These are phyloP conservation scores for Chamaenerion angustifolium DNA, from an alignment of 345 rosid genomes.

Conservation along the genomic window DNA sequence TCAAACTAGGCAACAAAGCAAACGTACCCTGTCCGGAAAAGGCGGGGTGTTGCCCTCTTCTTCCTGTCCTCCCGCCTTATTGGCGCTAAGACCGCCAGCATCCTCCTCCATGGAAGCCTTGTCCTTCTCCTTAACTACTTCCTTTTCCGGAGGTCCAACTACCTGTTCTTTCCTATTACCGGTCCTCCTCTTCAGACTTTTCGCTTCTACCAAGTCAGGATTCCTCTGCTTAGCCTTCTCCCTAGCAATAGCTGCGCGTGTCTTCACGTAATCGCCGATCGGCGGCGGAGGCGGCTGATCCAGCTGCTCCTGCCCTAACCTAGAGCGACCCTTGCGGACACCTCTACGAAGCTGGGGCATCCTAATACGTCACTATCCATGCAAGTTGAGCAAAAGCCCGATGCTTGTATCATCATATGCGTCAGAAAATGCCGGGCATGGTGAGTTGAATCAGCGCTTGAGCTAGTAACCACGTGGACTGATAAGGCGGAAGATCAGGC, in stretches of 20 bases:
- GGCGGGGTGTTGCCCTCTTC: conserved; percentile 90
- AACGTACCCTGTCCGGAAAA: conserved; percentile 67
- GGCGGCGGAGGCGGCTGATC: conserved; percentile 11
- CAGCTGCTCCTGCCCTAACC: conserved; percentile 15
- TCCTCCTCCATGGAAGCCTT: conserved; percentile 47
- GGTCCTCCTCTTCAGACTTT: conserved; percentile 17
- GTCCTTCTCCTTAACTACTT: conserved; percentile 14
- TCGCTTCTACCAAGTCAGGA: conserved; percentile 59
- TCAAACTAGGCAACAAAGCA: neutral
- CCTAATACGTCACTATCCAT: conserved; percentile 41
- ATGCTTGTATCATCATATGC: conserved; percentile 33
- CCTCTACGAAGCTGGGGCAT: conserved; percentile 94
- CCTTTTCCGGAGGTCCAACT: conserved; percentile 4
- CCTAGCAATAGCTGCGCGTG: conserved; percentile 27
- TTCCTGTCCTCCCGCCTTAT: conserved; percentile 61
- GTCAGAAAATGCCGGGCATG: conserved; percentile 3
- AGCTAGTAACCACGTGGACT: too few relatives aligned
- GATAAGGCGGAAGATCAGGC: neutral
- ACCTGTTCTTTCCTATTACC: conserved; percentile 19
- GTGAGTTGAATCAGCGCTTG: neutral
- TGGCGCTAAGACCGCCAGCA: conserved; percentile 65
- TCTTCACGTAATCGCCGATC: conserved; percentile 20
- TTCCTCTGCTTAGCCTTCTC: conserved; percentile 27
- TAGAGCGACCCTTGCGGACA: conserved; percentile 50
- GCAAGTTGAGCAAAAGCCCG: conserved; percentile 39